Base-by-base conservation (phyloP, 2,329 filamentous ascomycete genomes). In the Pyrenophora tritici-repentis region DNA sequence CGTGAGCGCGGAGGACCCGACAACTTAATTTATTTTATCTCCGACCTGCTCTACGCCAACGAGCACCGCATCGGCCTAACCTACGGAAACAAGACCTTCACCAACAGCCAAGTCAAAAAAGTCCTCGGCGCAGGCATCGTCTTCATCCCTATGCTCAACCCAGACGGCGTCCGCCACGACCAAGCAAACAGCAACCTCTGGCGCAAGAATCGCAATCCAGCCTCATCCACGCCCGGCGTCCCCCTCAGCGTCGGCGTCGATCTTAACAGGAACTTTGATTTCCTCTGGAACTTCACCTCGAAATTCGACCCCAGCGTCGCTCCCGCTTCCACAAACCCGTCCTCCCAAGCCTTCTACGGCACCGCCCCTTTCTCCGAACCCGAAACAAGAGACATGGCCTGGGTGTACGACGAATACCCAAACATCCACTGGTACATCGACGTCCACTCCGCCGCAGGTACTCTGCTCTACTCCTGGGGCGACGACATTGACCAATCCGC, bases 1-100 rank as follows among this genome's bases (percentile, higher is more conserved):
- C 79, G 83, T 16, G 83, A 86, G 68, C 78, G 83, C 14, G 83
- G 82, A n/a, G 80, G 78, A 0, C 76, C 82, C 0, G 83, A 86
- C 62, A 76, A 80, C 51, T 71, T 85, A 8, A 71, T 85, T 36
- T 83, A 83, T 72, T 85, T 83, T 67, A 72, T 84, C 33, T 73
- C 79, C 1, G 83, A 86, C 62, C 73, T 86, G 6, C 74, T 86
- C 2, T 77, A 77, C 43, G 83, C 83, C 10, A 75, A 80, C 54
- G 74, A 78, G 62, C 71, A 76, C 39, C 74, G 76, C 16, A 75
- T 71, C 8, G 82, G 82, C 6, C 63, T 86, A 10, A 73, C 68
- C 1, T 86, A 82, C 58, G 82, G 81, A 32, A 74, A 74, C 50
- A 76, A 79, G 54, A 75, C 70, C 0, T 86, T 81, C 68, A 79